Conservation (phyloP, 352 stramenopile genomes). For the Pythium pyrilobum region DNA sequence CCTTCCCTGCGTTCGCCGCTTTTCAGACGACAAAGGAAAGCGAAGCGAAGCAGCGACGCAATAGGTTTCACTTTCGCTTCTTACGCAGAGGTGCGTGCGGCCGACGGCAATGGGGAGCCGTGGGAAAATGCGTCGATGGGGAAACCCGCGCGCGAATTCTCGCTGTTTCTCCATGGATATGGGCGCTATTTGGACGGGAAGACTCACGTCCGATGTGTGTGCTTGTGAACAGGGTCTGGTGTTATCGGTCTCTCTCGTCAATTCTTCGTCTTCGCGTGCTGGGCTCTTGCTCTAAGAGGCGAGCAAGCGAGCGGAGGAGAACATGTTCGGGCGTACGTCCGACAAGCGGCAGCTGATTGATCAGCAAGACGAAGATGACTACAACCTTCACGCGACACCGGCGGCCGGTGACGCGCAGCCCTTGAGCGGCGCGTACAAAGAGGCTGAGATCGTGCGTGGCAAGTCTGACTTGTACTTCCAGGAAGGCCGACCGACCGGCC, state of each 20-base stretch:
- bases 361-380: slow-evolving; percentile 37
- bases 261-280: neutral
- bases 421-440: slow-evolving; percentile 20
- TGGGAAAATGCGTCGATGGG: neutral
- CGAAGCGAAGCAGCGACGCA: neutral
- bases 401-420: slow-evolving; percentile 23
- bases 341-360: slow-evolving; percentile 37
- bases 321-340: slow-evolving; percentile 39
- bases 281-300: too few relatives aligned
- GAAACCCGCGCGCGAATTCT: neutral
- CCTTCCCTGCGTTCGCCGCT: neutral
- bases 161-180: neutral
- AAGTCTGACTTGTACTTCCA: neutral
- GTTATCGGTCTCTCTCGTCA: slow-evolving; percentile 19
- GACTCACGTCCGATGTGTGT: neutral
- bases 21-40: neutral
- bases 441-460: slow-evolving; percentile 57
- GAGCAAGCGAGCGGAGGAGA: too few relatives aligned
- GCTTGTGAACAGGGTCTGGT: slow-evolving; percentile 1
- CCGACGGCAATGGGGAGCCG: too few relatives aligned
- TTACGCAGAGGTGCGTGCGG: slow-evolving; percentile 17
- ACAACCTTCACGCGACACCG: slow-evolving; percentile 63
- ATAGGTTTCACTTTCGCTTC: slow-evolving; percentile 16
- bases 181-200: neutral
- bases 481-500: slow-evolving; percentile 23